These are phyloP conservation scores for Tricholoma flavovirens DNA, from an alignment of 768 basidiomycete genomes.

Conservation along the genomic window DNA sequence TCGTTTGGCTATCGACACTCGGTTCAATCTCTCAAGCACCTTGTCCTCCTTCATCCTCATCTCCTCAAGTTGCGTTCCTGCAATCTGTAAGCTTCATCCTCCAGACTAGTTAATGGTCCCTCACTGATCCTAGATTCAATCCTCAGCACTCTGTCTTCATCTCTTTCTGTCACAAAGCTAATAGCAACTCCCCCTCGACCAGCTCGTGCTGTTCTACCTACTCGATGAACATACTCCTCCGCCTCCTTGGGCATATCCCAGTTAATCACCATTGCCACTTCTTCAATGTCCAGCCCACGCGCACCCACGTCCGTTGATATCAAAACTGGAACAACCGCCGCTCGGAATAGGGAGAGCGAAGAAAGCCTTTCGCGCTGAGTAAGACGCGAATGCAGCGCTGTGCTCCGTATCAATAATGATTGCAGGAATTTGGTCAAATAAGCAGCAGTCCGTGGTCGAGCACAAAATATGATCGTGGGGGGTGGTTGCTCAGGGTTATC, in stretches of 20 bases:
- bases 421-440: conserved; percentile 81
- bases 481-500: conserved; percentile 72
- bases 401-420: conserved; percentile 73
- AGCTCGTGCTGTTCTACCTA: conserved; percentile 88
- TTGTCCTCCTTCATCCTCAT: conserved; percentile 72
- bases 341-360: conserved; percentile 82
- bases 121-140: conserved; percentile 87
- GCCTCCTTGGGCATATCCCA: conserved; percentile 91
- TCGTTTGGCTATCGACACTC: conserved; percentile 89
- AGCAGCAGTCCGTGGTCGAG: conserved; percentile 80
- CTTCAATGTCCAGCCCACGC: conserved; percentile 92
- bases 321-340: conserved; percentile 82
- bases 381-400: conserved; percentile 88
- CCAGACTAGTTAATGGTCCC: conserved; percentile 22
- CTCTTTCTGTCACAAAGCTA: conserved; percentile 92
- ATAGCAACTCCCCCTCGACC: conserved; percentile 87
- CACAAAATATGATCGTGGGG: conserved; percentile 94
- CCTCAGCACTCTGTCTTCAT: conserved; percentile 75
- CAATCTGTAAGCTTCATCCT: not conserved
- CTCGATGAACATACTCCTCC: conserved; percentile 95
- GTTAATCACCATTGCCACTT: conserved; percentile 93
- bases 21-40: conserved; percentile 81
- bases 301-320: conserved; percentile 95
- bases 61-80: conserved; percentile 73
- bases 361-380: conserved; percentile 86